Conservation (phyloP, 495 filamentous ascomycete genomes). For the Entonaema liquescens region DNA sequence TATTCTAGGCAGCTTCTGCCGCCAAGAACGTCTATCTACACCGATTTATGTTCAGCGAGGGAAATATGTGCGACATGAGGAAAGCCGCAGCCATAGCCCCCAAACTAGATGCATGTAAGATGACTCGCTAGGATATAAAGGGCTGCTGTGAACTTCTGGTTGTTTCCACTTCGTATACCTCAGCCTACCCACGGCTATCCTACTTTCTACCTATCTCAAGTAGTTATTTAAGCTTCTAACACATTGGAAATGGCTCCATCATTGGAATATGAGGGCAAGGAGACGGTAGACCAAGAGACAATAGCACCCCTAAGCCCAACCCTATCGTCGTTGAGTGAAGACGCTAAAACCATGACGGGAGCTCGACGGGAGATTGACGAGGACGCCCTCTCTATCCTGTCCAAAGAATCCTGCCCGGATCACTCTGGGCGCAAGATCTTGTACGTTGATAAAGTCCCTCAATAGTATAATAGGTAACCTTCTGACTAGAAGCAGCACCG, state of each 20-base stretch:
- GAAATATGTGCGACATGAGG: neutral
- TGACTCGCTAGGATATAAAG: slow-evolving; percentile 19
- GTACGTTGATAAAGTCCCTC: slow-evolving; percentile 7
- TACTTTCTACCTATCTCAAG: neutral
- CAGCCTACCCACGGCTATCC: neutral
- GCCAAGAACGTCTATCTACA: slow-evolving; percentile 14
- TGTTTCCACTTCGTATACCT: neutral
- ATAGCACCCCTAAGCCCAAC: slow-evolving; percentile 1
- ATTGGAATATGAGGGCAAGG: neutral
- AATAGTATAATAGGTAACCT: neutral
- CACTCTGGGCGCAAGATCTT: slow-evolving; percentile 17
- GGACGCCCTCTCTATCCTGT: slow-evolving; percentile 22
- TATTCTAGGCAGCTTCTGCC: slow-evolving; percentile 19
- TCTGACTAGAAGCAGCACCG: slow-evolving; percentile 19
- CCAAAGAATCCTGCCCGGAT: slow-evolving; percentile 25
- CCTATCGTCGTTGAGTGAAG: slow-evolving; percentile 14
- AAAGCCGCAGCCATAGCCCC: slow-evolving; percentile 7
- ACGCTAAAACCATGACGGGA: slow-evolving; percentile 16
- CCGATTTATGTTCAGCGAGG: slow-evolving; percentile 1
- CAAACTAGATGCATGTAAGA: neutral
- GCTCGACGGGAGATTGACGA: slow-evolving; percentile 1
- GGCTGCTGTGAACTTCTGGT: neutral
- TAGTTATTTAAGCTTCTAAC: neutral
- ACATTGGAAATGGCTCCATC: slow-evolving; percentile 8
- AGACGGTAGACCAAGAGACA: neutral